phyloP scores from a whole-genome alignment of 2,329 filamentous ascomycete species.

The Lecanicillium sp. region DNA sequence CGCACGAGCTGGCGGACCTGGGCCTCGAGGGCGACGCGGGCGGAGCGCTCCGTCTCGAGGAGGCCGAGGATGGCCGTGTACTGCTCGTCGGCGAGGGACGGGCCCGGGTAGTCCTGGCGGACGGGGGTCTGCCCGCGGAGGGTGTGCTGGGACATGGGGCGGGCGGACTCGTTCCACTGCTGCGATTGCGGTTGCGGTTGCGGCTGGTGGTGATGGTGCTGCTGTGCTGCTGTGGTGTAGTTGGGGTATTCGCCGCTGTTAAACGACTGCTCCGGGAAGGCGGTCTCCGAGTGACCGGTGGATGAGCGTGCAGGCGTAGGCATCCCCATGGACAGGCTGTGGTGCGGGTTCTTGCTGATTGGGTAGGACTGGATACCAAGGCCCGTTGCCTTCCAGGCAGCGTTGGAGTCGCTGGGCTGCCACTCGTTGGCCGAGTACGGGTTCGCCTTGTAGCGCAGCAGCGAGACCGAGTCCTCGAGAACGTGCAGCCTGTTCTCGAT shows the following conservation, averaged over 20 bases:
- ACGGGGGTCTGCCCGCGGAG: conserved; percentile 17
- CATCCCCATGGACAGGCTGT: conserved; percentile 11
- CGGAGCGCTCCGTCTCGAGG: conserved; percentile 51
- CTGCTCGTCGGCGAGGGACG: conserved; percentile 37
- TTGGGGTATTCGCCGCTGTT: not conserved
- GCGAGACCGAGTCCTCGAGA: conserved; percentile 1
- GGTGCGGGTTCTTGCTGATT: not conserved
- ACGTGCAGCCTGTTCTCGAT: conserved; percentile 10
- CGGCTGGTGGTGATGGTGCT: too few relatives aligned
- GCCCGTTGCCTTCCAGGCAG: not conserved
- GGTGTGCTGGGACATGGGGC: conserved; percentile 31
- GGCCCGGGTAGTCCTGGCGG: conserved; percentile 26
- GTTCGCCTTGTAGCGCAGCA: conserved; percentile 7
- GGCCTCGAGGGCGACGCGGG: conserved; percentile 48
- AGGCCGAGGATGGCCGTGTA: conserved; percentile 46
- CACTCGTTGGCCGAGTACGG: conserved; percentile 1
- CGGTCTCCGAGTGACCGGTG: not conserved
- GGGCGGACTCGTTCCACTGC: conserved; percentile 11
- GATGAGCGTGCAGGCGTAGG: conserved; percentile 1
- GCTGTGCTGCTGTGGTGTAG: too few relatives aligned
- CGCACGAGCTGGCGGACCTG: conserved; percentile 49
- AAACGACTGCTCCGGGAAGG: not conserved
- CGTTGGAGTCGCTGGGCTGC: not conserved
- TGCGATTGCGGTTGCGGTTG: not conserved
- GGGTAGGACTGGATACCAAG: conserved; percentile 3